A percentile compares a stretch with the other conserved stretches of the same genome.
phyloP scores from a whole-genome alignment of 2,329 filamentous ascomycete genomes.

The Epichloe amarillans region DNA sequence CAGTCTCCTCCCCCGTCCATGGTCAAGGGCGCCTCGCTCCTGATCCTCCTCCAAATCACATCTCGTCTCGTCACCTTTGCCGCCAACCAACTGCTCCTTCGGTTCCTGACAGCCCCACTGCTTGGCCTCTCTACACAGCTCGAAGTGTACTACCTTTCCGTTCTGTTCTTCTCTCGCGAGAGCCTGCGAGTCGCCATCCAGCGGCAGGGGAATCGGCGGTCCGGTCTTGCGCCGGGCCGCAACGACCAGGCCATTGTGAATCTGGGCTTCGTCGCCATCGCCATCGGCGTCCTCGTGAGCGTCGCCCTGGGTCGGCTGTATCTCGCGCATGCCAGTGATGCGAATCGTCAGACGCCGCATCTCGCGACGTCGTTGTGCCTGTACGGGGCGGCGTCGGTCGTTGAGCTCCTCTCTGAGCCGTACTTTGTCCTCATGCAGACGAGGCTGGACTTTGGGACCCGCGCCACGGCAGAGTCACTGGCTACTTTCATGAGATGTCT shows the following conservation, averaged over 20 bases:
- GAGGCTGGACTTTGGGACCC: conserved; percentile 62
- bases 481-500: conserved; percentile 69
- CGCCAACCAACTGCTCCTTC: conserved; percentile 82
- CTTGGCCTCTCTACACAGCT: conserved; percentile 81
- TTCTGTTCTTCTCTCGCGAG: conserved; percentile 91
- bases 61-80: conserved; percentile 84
- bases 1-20: conserved; percentile 15
- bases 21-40: conserved; percentile 64
- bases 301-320: conserved; percentile 55
- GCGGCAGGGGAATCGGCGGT: conserved; percentile 37
- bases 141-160: conserved; percentile 81
- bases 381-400: conserved; percentile 42
- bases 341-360: conserved; percentile 46
- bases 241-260: conserved; percentile 72
- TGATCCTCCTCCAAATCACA: conserved; percentile 75
- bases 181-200: conserved; percentile 85
- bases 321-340: conserved; percentile 34
- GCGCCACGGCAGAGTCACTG: conserved; percentile 70
- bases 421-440: conserved; percentile 81
- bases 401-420: conserved; percentile 79
- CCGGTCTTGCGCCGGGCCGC: conserved; percentile 4
- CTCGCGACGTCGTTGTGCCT: conserved; percentile 40
- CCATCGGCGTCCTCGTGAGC: conserved; percentile 53
- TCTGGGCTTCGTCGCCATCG: conserved; percentile 66
- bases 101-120: conserved; percentile 72